These are phyloP conservation scores for Dimocarpus longan DNA, from an alignment of 345 rosid species.

Conservation along the genomic window DNA sequence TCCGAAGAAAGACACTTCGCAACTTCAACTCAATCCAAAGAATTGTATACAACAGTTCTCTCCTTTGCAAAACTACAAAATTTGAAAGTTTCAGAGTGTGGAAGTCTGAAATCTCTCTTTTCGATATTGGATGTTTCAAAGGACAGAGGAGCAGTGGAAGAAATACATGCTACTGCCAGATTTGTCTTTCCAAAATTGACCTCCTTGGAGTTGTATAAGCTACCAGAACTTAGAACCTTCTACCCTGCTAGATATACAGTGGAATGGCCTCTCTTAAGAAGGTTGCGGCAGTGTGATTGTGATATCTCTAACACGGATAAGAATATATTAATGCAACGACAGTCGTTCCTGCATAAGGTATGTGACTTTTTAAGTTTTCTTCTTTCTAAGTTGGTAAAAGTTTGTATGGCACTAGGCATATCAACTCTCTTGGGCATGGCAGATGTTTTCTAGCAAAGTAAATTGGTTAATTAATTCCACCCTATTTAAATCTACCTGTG, in stretches of 20 bases:
- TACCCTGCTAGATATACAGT: slow-evolving; percentile 7
- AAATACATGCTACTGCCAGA: background rate
- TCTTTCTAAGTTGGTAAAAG: background rate
- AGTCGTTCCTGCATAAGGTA: too few relatives aligned
- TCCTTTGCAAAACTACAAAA: background rate
- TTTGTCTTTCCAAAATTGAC: slow-evolving; percentile 24
- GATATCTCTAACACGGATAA: too few relatives aligned
- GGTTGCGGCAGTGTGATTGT: background rate
- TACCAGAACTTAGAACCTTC: slow-evolving; percentile 19
- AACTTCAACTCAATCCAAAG: background rate
- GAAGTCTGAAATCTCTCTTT: too few relatives aligned
- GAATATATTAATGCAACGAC: too few relatives aligned
- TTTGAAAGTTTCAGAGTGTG: background rate
- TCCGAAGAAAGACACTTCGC: too few relatives aligned
- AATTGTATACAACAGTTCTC: too few relatives aligned
- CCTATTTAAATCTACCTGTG: too few relatives aligned
- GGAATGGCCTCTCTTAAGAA: slow-evolving; percentile 22
- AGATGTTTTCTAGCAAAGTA: too few relatives aligned
- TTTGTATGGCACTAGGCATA: background rate
- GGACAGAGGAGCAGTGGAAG: background rate
- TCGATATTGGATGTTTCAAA: too few relatives aligned
- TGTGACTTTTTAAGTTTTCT: background rate
- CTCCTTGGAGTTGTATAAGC: background rate
- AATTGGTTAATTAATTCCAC: too few relatives aligned
- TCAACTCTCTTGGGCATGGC: too few relatives aligned